Base-by-base conservation (phyloP, 2,329 filamentous ascomycete species). In the Fragosphaeria purpurea region DNA sequence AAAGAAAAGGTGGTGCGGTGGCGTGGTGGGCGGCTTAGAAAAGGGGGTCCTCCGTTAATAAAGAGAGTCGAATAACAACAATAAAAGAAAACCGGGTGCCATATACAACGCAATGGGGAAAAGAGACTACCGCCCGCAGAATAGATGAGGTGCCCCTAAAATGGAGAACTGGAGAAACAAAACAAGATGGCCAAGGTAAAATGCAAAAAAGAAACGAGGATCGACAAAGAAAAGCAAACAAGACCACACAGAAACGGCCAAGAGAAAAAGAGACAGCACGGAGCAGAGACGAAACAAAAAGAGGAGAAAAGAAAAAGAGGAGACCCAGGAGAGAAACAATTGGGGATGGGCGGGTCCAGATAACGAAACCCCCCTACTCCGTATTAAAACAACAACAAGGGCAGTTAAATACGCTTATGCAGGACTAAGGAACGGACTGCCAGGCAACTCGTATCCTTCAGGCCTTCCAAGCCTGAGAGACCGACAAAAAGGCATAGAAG, bases 171-270 rank as follows among this genome's bases (percentile, higher is more conserved):
- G 3, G 22, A 22, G 22, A 22, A 22, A 22, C 22, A 22, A 22
- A 22, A 22, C 22, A 22, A 22, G 22, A 22, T 22, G 22, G 22
- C 22, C 22, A 22, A 22, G 22, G 22, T 22, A 22, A 13, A 34
- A 22, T 31, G 31, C 41, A 34, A 11, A 41, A 13, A 48, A 39
- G 47, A 48, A 48, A 48, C 40, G 46, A 44, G 35, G 46, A 48
- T 48, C 35, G 35, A 22, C 46, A 45, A 30, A 22, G 32, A 44
- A 30, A 30, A 43, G 39, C 44, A 38, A 39, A 41, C 33, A 31
- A 12, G 34, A 47, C 12, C 40, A 7, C 11, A 32, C 31, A 37
- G 7, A 47, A 22, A 22, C 22, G 22, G 22, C 22, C 22, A 22
- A 22, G 22, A 22, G 22, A 22, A 22, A 22, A 22, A 22, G 22